Percentiles rank a stretch among this genome's conserved stretches.
These are phyloP conservation scores for Ophiostoma australiae DNA, from an alignment of 2,329 filamentous ascomycete species.

Conservation along the genomic window DNA sequence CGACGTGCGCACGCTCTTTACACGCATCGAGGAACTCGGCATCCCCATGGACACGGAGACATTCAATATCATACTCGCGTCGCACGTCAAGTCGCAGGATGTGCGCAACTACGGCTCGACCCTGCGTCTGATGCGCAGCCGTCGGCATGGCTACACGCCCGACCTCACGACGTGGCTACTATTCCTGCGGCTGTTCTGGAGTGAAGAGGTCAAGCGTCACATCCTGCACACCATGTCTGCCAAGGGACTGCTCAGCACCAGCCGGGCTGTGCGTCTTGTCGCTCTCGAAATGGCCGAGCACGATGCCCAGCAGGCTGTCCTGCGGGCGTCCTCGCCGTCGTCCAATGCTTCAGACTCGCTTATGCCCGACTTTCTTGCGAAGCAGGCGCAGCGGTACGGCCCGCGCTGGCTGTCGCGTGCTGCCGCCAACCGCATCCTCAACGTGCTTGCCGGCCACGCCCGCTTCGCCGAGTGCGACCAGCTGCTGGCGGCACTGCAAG, in stretches of 20 bases:
- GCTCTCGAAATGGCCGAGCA: conserved; percentile 41
- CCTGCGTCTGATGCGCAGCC: conserved; percentile 40
- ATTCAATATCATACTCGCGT: conserved; percentile 46
- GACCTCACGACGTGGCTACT: conserved; percentile 46
- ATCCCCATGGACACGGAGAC: conserved; percentile 44
- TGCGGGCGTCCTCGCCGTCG: neutral
- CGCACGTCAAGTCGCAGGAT: conserved; percentile 40
- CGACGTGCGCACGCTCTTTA: conserved; percentile 36
- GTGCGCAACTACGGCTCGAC: conserved; percentile 41
- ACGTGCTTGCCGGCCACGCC: conserved; percentile 41
- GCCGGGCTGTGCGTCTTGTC: conserved; percentile 36
- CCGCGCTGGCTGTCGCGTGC: conserved; percentile 41
- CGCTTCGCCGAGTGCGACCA: conserved; percentile 31
- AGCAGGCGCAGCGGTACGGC: conserved; percentile 44
- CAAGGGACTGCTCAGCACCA: conserved; percentile 41
- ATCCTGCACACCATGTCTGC: conserved; percentile 45
- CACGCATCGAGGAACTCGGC: conserved; percentile 36
- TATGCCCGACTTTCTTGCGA: conserved; percentile 39
- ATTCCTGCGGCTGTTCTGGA: conserved; percentile 51
- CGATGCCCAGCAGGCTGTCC: conserved; percentile 41
- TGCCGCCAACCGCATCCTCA: conserved; percentile 39
- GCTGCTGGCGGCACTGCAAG: conserved; percentile 35
- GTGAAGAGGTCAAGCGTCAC: conserved; percentile 50
- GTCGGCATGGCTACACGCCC: conserved; percentile 37
- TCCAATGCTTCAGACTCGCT: neutral